These are phyloP conservation scores for Dactylellina parvicollis DNA, from an alignment of 2,329 filamentous ascomycete genomes.

Conservation along the genomic window DNA sequence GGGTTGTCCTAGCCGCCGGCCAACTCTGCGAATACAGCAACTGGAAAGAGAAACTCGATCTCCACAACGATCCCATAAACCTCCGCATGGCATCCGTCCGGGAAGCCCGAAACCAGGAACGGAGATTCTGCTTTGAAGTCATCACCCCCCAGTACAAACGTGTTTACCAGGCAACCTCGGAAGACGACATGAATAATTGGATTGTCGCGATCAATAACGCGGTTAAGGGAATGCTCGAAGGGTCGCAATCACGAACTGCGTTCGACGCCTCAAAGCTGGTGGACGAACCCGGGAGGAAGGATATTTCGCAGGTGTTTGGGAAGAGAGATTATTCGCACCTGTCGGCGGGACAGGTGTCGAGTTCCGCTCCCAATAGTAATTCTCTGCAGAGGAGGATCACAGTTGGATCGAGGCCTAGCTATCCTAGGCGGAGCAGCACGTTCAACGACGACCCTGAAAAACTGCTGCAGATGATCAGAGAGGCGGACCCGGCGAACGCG, in stretches of 20 bases:
- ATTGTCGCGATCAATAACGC: conserved; percentile 97
- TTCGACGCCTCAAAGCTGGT: conserved; percentile 61
- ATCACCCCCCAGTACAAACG: conserved; percentile 96
- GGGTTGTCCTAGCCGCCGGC: conserved; percentile 97
- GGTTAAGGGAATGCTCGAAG: conserved; percentile 92
- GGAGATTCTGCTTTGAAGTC: conserved; percentile 96
- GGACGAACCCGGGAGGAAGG: conserved; percentile 46
- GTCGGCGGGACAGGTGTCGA: conserved; percentile 56
- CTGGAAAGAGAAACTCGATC: conserved; percentile 96
- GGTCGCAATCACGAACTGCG: conserved; percentile 68
- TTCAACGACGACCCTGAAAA: conserved; percentile 86
- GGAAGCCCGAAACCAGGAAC: conserved; percentile 91
- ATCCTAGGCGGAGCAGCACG: conserved; percentile 74
- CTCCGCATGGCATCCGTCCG: conserved; percentile 95
- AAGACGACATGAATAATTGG: conserved; percentile 98
- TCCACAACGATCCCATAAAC: conserved; percentile 98
- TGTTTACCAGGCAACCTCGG: conserved; percentile 96
- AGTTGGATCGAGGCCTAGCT: conserved; percentile 84
- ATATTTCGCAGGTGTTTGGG: conserved; percentile 52
- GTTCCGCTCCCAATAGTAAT: conserved; percentile 62
- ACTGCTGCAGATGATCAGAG: conserved; percentile 84
- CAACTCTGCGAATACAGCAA: conserved; percentile 98
- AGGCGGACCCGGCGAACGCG: conserved; percentile 89
- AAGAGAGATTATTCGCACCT: conserved; percentile 62
- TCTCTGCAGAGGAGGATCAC: conserved; percentile 85